Conservation (phyloP, 495 filamentous ascomycete species). For the Cairneyella variabilis region DNA sequence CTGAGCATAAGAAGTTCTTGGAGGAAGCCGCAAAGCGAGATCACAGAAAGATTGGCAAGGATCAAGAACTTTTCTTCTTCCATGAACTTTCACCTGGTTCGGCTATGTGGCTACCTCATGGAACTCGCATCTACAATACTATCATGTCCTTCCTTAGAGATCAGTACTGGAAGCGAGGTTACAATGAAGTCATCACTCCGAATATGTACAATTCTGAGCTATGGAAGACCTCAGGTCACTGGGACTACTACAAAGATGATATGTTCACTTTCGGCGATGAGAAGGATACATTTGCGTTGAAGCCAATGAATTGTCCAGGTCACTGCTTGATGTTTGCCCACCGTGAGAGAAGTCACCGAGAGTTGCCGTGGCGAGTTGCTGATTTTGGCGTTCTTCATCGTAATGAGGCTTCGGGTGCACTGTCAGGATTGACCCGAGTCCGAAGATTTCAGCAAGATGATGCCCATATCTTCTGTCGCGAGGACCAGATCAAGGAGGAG, state of each 20-base stretch:
- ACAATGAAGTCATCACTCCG: conserved; percentile 91
- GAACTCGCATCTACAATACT: conserved; percentile 87
- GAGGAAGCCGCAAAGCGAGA: conserved; percentile 96
- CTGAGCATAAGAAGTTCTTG: conserved; percentile 84
- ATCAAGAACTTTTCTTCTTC: conserved; percentile 97
- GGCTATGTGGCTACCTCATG: conserved; percentile 91
- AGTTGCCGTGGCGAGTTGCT: conserved; percentile 84
- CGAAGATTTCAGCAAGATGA: conserved; percentile 95
- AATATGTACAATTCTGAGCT: conserved; percentile 91
- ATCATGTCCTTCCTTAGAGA: conserved; percentile 73
- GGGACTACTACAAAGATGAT: conserved; percentile 92
- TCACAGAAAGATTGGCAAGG: conserved; percentile 83
- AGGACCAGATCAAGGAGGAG: conserved; percentile 76
- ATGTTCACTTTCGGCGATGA: conserved; percentile 94
- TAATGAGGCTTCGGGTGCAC: conserved; percentile 89
- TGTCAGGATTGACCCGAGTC: conserved; percentile 87
- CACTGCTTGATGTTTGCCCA: conserved; percentile 76
- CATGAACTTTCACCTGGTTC: conserved; percentile 86
- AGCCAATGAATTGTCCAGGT: conserved; percentile 98
- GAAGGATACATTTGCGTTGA: conserved; percentile 81
- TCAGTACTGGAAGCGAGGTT: conserved; percentile 90
- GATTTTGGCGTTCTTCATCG: conserved; percentile 95
- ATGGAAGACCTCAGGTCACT: conserved; percentile 94
- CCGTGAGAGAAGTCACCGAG: conserved; percentile 77
- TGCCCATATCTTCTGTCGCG: conserved; percentile 85